Evolutionary conservation across 2,329 filamentous ascomycete genomes (phyloP), one percentile per base, ranked within the genome.

Genomic region (Exophiala sp.): DNA sequence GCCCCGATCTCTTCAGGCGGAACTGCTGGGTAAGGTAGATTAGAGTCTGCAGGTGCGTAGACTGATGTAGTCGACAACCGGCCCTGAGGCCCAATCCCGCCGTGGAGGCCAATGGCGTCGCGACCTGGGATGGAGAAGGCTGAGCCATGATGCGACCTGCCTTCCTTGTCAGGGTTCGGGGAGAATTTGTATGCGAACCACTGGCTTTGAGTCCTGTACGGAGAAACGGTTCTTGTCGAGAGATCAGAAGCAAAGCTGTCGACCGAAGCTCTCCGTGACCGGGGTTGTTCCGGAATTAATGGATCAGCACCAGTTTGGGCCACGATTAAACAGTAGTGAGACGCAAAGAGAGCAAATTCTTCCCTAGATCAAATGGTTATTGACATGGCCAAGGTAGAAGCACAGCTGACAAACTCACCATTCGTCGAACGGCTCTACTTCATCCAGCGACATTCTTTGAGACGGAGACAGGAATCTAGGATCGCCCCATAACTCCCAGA

Each of bases 391-490:
- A 6, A 2, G 18, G 13, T 9, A 9, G 13, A 13, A 16, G 7
- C 14, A 24, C 11, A 18, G 23, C 22, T n/a, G 39, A 8, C 19
- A 7, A 32, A 40, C 45, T 46, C 46, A 54, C 88, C 88, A 95
- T 68, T 96, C 90, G 65, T 97, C 91, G 63, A 97, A 96, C 1
- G 85, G 81, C 63, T 96, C 91, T 13, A 89, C 68, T 1, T 70
- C 63, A 59, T 95, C 84, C 11, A 96, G 69, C 9, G 69, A 70
- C 29, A 65, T 70, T 56, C 87, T 78, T 54, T 87, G 76, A 1
- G 74, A 67, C 1, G 75, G 62, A 4, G 73, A 73, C 16, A 95
- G 68, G 64, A 90, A 90, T 2, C 70, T 63, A 11, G 80, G 72
- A 57, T 86, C 80, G 9, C 77, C 80, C 90, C 90, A 96, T 1